phyloP scores from a whole-genome alignment of 768 basidiomycete species.

The Leccinum ochraceum region DNA sequence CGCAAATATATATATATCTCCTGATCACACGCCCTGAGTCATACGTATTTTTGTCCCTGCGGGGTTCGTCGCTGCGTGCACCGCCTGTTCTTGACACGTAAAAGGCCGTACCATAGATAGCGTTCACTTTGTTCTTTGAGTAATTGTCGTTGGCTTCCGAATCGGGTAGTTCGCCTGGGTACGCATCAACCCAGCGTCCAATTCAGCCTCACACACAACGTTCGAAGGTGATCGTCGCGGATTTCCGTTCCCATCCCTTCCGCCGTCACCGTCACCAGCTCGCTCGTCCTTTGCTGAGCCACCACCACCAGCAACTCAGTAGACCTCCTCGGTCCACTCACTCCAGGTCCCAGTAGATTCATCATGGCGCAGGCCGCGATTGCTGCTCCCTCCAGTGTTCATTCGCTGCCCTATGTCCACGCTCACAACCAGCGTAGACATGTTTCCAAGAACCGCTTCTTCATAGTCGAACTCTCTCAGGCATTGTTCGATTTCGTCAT shows the following conservation, averaged over 20 bases:
- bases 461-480: conserved; percentile 81
- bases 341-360: conserved; percentile 3
- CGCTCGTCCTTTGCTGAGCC: conserved; percentile 7
- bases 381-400: conserved; percentile 17
- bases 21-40: conserved; percentile 1
- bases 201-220: conserved; percentile 19
- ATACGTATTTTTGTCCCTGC: conserved; percentile 1
- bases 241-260: conserved; percentile 21
- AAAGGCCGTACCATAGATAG: not conserved
- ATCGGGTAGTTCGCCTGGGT: conserved; percentile 28
- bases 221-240: conserved; percentile 30
- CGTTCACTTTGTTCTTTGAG: not conserved
- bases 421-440: conserved; percentile 40
- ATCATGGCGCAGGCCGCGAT: conserved; percentile 34
- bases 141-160: conserved; percentile 24
- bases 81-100: not conserved
- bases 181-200: conserved; percentile 13
- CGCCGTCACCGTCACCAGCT: conserved; percentile 14
- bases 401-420: conserved; percentile 30
- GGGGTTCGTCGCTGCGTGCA: not conserved
- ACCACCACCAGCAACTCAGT: conserved; percentile 1
- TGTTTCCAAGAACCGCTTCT: conserved; percentile 55
- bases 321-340: not conserved
- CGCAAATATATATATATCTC: conserved; percentile 6
- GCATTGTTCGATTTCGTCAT: conserved; percentile 93